phyloP scores from a whole-genome alignment of 2,329 filamentous ascomycete genomes.

The Epichloe bromicola region DNA sequence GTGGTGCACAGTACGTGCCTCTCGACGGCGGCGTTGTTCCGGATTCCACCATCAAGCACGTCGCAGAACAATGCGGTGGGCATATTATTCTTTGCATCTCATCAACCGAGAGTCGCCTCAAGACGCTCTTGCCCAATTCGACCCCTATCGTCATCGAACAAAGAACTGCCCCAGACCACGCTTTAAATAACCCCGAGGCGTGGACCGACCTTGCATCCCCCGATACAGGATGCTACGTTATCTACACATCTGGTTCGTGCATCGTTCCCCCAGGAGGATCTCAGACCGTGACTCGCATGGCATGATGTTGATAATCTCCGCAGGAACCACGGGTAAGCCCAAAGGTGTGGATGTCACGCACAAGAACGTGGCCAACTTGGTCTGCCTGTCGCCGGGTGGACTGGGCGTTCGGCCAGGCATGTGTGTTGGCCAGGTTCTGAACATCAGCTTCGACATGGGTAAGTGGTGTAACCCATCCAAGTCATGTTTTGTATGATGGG shows the following conservation, averaged over 20 bases:
- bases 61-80: conserved; percentile 33
- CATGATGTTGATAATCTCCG: background rate
- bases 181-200: conserved; percentile 3
- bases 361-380: conserved; percentile 38
- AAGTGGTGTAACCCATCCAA: conserved; percentile 13
- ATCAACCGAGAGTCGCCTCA: conserved; percentile 22
- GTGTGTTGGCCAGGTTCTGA: conserved; percentile 41
- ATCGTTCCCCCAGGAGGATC: background rate
- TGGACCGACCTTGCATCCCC: conserved; percentile 22
- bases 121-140: conserved; percentile 12
- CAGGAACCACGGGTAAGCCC: conserved; percentile 40
- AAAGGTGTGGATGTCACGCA: conserved; percentile 48
- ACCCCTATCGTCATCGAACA: conserved; percentile 19
- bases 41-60: conserved; percentile 33
- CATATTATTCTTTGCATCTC: conserved; percentile 33
- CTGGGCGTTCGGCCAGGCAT: conserved; percentile 36
- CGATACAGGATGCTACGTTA: conserved; percentile 30
- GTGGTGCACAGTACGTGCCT: conserved; percentile 46
- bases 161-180: background rate
- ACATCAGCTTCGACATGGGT: conserved; percentile 51
- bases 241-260: conserved; percentile 39
- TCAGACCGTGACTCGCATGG: background rate
- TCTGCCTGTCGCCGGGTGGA: conserved; percentile 36
- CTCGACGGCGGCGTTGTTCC: conserved; percentile 42
- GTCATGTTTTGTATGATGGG: background rate